Evolutionary conservation across 306 rosid genomes (phyloP).

Genomic region (Crotalaria pallida): DNA sequence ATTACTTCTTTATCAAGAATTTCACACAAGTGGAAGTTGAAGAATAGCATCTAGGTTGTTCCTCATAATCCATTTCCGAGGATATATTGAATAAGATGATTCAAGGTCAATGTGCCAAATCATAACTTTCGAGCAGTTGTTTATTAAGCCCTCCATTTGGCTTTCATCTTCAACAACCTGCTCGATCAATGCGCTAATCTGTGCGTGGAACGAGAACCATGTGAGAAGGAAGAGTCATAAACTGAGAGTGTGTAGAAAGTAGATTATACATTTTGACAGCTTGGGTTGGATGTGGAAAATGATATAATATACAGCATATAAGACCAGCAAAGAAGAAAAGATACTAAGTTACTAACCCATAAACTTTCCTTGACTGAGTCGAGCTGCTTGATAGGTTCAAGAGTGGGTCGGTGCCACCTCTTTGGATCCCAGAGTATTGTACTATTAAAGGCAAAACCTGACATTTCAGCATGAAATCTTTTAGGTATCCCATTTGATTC

Average conservation of each 20-base stretch:
- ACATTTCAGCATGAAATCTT: slow-evolving; percentile 68
- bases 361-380: slow-evolving; percentile 50
- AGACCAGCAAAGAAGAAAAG: background rate
- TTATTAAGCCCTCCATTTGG: slow-evolving; percentile 76
- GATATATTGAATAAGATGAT: slow-evolving; percentile 47
- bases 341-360: slow-evolving; percentile 48
- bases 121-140: slow-evolving; percentile 65
- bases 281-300: background rate
- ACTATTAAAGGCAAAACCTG: slow-evolving; percentile 93
- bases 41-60: slow-evolving; percentile 55
- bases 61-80: slow-evolving; percentile 53
- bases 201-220: slow-evolving; percentile 13
- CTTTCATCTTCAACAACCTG: slow-evolving; percentile 87
- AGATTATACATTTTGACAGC: slow-evolving; percentile 2
- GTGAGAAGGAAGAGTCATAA: background rate
- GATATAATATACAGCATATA: background rate
- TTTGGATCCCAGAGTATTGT: slow-evolving; percentile 86
- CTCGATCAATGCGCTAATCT: slow-evolving; percentile 79
- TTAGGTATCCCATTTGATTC: slow-evolving; percentile 39
- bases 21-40: slow-evolving; percentile 41
- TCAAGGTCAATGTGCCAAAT: slow-evolving; percentile 62
- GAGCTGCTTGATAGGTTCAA: slow-evolving; percentile 69
- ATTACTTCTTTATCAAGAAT: slow-evolving; percentile 18
- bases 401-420: slow-evolving; percentile 69
- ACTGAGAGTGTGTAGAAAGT: background rate